Evolutionary conservation across 306 rosid species (phyloP), one percentile per base, ranked within the genome.

Genomic region (Clitoria ternatea): DNA sequence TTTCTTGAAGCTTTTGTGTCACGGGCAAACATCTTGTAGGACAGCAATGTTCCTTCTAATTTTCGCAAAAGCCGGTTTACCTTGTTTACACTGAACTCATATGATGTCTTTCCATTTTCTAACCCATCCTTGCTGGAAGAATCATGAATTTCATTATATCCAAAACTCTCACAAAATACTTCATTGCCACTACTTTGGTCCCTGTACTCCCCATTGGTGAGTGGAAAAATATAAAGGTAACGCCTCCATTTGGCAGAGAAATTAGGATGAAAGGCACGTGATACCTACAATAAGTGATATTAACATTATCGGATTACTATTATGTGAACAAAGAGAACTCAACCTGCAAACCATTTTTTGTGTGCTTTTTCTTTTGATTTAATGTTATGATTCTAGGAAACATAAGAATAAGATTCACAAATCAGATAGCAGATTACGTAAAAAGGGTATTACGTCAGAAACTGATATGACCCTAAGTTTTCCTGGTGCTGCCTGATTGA

Each of bases 1-100:
- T 87, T 91, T 87, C 99, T 87, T 24, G 99, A 91, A 69, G 97
- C 90, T 83, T 94, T 94, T 63, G 99, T 94, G 72, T 91, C 99
- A 73, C 99, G 97, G 7, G 97, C 99, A 77, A 89, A 94, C 86
- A 90, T 85, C 87, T 86, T 94, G 90, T 89, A 94, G 48, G 97
- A 91, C 61, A 94, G 82, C 75, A 87, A 66, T 71, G 84, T 85
- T 73, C 98, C 98, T 84, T 94, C 98, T 60, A 90, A 77, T 42
- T 81, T 74, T 79, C 10, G 87, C 74, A 94, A 79, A 48, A 94
- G 92, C 69, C 43, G 81, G 73, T 90, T 75, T 53, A 90, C 96
- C 82, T 88, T 88, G 75, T 76, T 73, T 77, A 87, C 69, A 12
- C 91, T 62, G 75, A 94, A 94, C 27, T 32, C 76, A 37, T 52